Evolutionary conservation across 805 yeast genomes (phyloP).

Genomic region (Lipomyces sp.): DNA sequence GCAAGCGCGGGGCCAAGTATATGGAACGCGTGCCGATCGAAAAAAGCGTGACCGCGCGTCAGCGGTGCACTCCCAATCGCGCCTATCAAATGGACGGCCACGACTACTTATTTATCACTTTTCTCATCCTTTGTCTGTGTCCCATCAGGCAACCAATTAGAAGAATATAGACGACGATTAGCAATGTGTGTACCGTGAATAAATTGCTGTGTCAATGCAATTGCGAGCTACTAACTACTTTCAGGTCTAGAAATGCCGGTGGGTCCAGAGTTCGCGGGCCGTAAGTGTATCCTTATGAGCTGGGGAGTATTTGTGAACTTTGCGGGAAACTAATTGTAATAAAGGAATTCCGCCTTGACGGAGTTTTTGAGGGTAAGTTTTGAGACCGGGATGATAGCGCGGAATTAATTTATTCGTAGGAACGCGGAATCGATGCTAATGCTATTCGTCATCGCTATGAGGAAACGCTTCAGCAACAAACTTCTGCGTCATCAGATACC

Average conservation of each 20-base stretch:
- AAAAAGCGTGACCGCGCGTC: background rate
- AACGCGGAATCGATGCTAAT: constrained; percentile 37
- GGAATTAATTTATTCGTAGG: constrained; percentile 13
- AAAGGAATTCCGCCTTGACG: constrained; percentile 37
- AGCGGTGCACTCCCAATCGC: background rate
- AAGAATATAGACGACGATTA: background rate
- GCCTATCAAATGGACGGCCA: background rate
- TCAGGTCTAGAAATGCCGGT: constrained; percentile 19
- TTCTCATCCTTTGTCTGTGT: background rate
- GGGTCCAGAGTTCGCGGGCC: constrained; percentile 30
- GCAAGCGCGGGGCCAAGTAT: background rate
- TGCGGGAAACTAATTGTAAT: background rate
- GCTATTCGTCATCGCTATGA: constrained; percentile 32
- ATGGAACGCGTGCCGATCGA: background rate
- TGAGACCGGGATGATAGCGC: no score
- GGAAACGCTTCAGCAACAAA: constrained; percentile 15
- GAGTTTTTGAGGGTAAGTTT: constrained; percentile 36
- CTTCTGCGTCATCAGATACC: constrained; percentile 18
- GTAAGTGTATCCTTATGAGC: constrained; percentile 16
- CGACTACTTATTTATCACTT: background rate
- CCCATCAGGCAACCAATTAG: background rate
- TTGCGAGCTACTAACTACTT: background rate
- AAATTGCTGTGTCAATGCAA: no score
- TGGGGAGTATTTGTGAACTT: no score
- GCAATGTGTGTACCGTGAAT: background rate